A percentile compares a stretch with the other conserved stretches of the same genome.
phyloP scores from a whole-genome alignment of 192 early-diverging fungal genomes.

The Gamsiella multidivaricata region DNA sequence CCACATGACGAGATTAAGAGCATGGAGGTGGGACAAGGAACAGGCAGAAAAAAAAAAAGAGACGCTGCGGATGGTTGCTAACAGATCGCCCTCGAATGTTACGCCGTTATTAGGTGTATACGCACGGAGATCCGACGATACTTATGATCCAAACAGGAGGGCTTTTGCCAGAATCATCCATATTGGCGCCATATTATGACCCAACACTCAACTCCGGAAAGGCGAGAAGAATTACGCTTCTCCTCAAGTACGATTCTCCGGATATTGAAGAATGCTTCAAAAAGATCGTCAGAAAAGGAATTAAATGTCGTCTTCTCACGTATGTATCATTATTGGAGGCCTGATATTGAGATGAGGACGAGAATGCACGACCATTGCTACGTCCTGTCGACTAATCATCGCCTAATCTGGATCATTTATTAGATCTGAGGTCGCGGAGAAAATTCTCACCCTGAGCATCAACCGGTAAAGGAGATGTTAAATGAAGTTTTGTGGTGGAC shows the following conservation, averaged over 20 bases:
- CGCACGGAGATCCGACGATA: neutral
- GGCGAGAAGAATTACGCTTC: slow-evolving; percentile 3
- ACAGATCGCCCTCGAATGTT: neutral
- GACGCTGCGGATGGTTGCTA: too few relatives aligned
- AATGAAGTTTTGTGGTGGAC: neutral
- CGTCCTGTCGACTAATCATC: neutral
- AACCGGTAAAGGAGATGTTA: neutral
- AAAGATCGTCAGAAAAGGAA: neutral
- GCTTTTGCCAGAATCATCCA: neutral
- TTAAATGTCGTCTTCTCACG: too few relatives aligned
- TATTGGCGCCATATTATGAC: slow-evolving; percentile 17
- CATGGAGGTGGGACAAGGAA: slow-evolving; percentile 21
- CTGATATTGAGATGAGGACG: too few relatives aligned
- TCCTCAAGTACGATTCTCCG: neutral
- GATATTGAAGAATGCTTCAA: slow-evolving; percentile 12
- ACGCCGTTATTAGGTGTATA: neutral
- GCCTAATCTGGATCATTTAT: neutral
- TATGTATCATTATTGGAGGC: too few relatives aligned
- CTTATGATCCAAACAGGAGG: slow-evolving; percentile 10
- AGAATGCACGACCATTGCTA: too few relatives aligned
- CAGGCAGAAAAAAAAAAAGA: too few relatives aligned
- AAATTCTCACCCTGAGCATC: neutral
- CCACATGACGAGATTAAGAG: slow-evolving; percentile 10
- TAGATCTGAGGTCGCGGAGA: slow-evolving; percentile 15
- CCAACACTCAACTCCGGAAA: slow-evolving; percentile 10